Evolutionary conservation across 129 eudicot species (phyloP).

Genomic region (Ambrosia trifida): DNA sequence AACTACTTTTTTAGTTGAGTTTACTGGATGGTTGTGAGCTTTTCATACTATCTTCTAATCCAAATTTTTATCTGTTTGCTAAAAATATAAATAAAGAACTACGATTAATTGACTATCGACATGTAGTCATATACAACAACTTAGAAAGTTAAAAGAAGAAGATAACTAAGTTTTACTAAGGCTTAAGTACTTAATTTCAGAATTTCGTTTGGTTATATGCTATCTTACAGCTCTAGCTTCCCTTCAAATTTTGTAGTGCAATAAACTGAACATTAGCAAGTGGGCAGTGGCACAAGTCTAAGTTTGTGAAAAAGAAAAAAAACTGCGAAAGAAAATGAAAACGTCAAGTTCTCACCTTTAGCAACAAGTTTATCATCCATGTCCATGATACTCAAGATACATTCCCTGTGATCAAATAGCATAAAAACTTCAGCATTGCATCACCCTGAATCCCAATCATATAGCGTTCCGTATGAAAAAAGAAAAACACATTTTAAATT

Average conservation of each 20-base stretch:
- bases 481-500: background rate
- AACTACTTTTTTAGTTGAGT: too few relatives aligned
- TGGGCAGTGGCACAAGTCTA: background rate
- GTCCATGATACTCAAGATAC: conserved; percentile 39
- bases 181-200: conserved; percentile 18
- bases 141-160: too few relatives aligned
- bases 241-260: conserved; percentile 1
- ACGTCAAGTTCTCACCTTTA: conserved; percentile 38
- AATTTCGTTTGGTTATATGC: background rate
- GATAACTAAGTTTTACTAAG: background rate
- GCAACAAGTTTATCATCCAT: conserved; percentile 42
- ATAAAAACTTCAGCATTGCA: conserved; percentile 26
- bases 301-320: conserved; percentile 3
- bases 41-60: background rate
- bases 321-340: conserved; percentile 6
- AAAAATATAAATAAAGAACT: background rate
- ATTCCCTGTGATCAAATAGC: conserved; percentile 39
- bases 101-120: too few relatives aligned
- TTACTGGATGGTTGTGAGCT: background rate
- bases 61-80: background rate
- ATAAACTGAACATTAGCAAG: background rate
- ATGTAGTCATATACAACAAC: too few relatives aligned
- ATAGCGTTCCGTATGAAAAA: conserved; percentile 9
- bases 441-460: conserved; percentile 6
- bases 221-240: conserved; percentile 12